Evolutionary conservation across 345 rosid genomes (phyloP).

Genomic region (Carallia brachiata): DNA sequence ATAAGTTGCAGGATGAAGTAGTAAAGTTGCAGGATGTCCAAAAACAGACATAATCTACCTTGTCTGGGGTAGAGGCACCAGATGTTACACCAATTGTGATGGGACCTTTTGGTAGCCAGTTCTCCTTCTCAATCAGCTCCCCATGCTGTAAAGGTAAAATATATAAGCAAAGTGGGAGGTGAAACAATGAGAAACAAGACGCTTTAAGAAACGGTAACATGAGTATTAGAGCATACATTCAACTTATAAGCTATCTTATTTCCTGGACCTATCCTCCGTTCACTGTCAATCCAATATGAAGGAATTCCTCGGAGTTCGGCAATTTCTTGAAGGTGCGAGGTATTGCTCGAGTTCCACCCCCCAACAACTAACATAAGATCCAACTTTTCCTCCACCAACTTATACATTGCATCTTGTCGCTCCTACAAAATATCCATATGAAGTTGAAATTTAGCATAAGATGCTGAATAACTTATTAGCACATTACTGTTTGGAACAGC

Average conservation of each 20-base stretch:
- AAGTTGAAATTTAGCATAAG: constrained; percentile 5
- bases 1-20: not conserved
- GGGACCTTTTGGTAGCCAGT: constrained; percentile 87
- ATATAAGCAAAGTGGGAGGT: not conserved
- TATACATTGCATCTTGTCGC: constrained; percentile 95
- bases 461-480: not conserved
- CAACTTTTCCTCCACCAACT: constrained; percentile 77
- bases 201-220: not conserved
- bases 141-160: constrained; percentile 55
- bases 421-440: constrained; percentile 47
- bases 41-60: constrained; percentile 41
- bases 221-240: constrained; percentile 43
- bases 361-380: constrained; percentile 92
- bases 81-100: constrained; percentile 86
- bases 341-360: constrained; percentile 99
- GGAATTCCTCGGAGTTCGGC: constrained; percentile 87
- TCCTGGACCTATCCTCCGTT: constrained; percentile 86
- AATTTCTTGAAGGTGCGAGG: constrained; percentile 98
- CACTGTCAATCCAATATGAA: constrained; percentile 91
- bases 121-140: constrained; percentile 87
- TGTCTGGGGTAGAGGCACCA: constrained; percentile 98
- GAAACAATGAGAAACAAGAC: not conserved
- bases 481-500: too few relatives aligned
- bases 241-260: constrained; percentile 86
- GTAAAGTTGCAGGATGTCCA: not conserved